Base-by-base conservation (phyloP, 441 rosid genomes). In the Brassica hybrid region DNA sequence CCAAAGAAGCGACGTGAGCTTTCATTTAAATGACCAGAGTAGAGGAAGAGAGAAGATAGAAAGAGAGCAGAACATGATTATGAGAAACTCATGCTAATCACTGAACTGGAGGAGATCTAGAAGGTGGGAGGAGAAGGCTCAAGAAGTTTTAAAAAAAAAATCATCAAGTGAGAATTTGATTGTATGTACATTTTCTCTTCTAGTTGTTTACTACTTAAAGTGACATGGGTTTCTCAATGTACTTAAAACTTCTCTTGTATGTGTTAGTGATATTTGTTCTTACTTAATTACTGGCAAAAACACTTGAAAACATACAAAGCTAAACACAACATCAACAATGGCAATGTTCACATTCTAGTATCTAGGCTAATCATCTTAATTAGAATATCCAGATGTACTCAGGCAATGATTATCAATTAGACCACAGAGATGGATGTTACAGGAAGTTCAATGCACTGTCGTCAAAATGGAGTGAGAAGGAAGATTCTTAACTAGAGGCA, bases 1-100 rank as follows among this genome's bases (percentile, higher is more conserved):
- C 83, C 89, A 11, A 94, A 90, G 84, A 89, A 91, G 85, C 84
- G 90, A 67, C 90, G 90, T 11, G 85, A 84, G 1, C 71, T 82
- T 38, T 78, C 79, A 34, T 76, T 78, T 48, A 75, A 73, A 82
- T 38, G 32, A 63, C 4, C 0, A 13, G 72, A 48, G 65, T 78
- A 65, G 74, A 75, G 79, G 70, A 74, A 75, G 76, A 67, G 79
- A 70, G 78, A 27, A 68, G 11, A 71, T 71, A 36, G 52, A 57
- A 74, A 81, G 58, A 66, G 67, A 81, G 74, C 23, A 79, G 27
- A 54, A 58, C 64, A 79, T 8, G 62, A 52, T 65, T 57, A 16
- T 3, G 76, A 77, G 71, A 67, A 71, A 82, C 73, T 60, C 80
- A 83, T 21, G 64, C 73, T 79, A 56, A 16, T 58, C 56, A 57